Base-by-base conservation (phyloP, 2,329 filamentous ascomycete species). In the Plenodomus biglobosus region DNA sequence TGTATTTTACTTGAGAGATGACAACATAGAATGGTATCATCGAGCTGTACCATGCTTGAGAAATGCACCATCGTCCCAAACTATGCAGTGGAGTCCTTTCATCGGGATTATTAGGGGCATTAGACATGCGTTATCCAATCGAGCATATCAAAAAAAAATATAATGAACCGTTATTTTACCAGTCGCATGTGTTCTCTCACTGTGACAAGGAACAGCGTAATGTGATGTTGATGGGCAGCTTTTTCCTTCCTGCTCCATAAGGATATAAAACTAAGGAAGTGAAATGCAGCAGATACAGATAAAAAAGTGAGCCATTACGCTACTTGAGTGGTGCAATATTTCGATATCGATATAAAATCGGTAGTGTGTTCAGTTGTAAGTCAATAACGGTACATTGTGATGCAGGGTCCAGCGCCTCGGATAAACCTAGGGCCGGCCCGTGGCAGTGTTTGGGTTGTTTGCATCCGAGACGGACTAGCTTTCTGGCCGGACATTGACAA, bases 401-500 rank as follows among this genome's bases (percentile, higher is more conserved):
- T 11, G 13, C 8, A 32, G 27, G 27, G 27, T 10, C 27, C 27
- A 11, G 27, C 27, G 27, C 13, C 27, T 8, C 27, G 27, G 27
- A 15, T 10, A 32, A 32, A 32, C 27, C 27, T 15, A 32, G 13
- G 27, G 11, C 27, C 27, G 27, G 4, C 35, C 35, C 6, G 22
- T 37, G 35, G 18, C 35, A 37, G 42, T 61, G 58, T 62, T 61
- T 62, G 57, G 36, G 27, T 22, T 56, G 61, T 64, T 64, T 64
- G 61, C 59, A 59, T 48, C 20, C 37, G 43, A 34, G 40, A 49
- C 53, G 42, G 48, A 44, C 50, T 48, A 61, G 55, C 57, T 60
- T 57, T 61, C 56, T 56, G 54, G 58, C 56, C 56, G 61, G 54
- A 58, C 57, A 58, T 50, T 55, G 42, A 47, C 52, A 52, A 40